Conservation (phyloP, 129 eudicot species). For the Lactuca sativa region DNA sequence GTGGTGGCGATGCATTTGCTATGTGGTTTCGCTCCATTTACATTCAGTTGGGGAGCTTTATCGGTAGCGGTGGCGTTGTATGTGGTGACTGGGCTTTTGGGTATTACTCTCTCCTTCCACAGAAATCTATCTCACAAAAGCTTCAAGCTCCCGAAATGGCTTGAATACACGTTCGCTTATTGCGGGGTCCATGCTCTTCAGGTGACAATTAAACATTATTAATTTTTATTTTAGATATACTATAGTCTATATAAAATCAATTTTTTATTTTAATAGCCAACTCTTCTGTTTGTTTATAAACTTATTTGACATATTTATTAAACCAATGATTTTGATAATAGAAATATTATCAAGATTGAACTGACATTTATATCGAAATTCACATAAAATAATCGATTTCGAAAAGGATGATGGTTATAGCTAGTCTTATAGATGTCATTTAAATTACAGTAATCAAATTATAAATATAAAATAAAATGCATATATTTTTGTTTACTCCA, state of each 20-base stretch:
- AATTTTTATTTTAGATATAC: too few species aligned
- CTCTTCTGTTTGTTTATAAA: too few species aligned
- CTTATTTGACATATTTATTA: too few species aligned
- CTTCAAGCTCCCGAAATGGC: conserved; percentile 84
- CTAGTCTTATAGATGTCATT: neutral
- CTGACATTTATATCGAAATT: too few species aligned
- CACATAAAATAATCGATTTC: too few species aligned
- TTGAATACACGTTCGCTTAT: conserved; percentile 73
- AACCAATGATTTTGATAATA: too few species aligned
- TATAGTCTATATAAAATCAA: too few species aligned
- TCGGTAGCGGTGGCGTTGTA: conserved; percentile 60
- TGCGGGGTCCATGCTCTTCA: conserved; percentile 80
- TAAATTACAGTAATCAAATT: neutral
- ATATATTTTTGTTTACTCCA: too few species aligned
- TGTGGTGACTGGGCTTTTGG: conserved; percentile 56
- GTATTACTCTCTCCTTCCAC: conserved; percentile 69
- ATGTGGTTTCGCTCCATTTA: conserved; percentile 58
- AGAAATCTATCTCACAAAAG: conserved; percentile 69
- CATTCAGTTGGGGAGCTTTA: conserved; percentile 69
- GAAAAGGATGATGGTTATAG: too few species aligned
- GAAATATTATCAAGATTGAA: too few species aligned
- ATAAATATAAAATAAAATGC: too few species aligned
- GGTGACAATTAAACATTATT: conserved; percentile 33
- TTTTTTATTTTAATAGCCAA: too few species aligned
- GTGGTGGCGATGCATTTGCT: conserved; percentile 57